Conservation (phyloP, 805 yeast species). For the Kodamaea kaohsiungensis region DNA sequence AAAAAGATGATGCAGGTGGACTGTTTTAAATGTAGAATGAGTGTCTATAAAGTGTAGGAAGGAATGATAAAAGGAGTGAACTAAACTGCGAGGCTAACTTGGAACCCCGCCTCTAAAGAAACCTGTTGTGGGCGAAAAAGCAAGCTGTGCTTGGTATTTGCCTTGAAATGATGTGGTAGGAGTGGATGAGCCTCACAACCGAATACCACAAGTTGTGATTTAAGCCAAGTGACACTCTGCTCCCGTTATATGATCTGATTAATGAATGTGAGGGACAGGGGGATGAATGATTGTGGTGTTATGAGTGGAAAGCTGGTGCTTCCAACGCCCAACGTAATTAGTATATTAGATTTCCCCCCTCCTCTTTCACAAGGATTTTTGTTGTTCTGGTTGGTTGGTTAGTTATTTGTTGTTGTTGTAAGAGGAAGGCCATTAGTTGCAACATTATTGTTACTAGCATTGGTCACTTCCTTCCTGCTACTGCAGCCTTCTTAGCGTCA, state of each 20-base stretch:
- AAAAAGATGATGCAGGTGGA: neutral
- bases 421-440: neutral
- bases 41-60: neutral
- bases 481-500: slow-evolving; percentile 48
- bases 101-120: neutral
- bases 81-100: neutral
- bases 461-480: slow-evolving; percentile 15
- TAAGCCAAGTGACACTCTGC: no score
- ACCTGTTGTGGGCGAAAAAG: neutral
- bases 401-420: no score
- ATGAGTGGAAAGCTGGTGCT: no score
- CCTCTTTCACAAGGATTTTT: no score
- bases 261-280: no score
- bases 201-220: no score
- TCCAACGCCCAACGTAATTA: no score
- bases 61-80: neutral
- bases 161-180: neutral
- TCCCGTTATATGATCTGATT: no score
- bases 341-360: no score
- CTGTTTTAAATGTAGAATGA: neutral
- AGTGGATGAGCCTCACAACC: neutral
- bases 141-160: neutral
- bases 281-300: no score
- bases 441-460: no score
- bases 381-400: no score